Evolutionary conservation across 2,329 filamentous ascomycete species (phyloP), one percentile per base, ranked within the genome.

Genomic region (Scleromitrula shiraiana): DNA sequence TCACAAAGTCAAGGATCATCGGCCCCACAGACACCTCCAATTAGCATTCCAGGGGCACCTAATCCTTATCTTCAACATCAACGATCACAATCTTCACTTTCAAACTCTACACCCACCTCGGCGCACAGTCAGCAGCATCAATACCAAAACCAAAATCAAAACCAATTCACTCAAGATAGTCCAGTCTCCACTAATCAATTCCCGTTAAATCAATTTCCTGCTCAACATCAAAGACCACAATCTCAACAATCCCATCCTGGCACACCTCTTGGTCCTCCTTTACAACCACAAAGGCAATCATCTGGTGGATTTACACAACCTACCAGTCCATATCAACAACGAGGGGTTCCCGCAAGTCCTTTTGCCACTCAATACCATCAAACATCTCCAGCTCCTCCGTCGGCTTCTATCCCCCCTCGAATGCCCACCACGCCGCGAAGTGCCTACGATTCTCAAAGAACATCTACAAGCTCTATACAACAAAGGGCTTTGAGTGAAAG

Each of bases 91-190:
- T 82, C 78, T 19, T 67, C 73, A 5, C 75, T 81, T 47, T 81
- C 78, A 10, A 74, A 72, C 22, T 68, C 76, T 9, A 82, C 79
- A 29, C 78, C 78, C n/a, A 80, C 76, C 6, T 80, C 78, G 32
- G 74, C 77, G 14, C 77, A 80, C 39, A 76, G 74, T 58, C 77
- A 81, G 62, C 74, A 74, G 38, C 70, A 71, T 7, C 77, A 73
- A 56, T 72, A 32, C 3, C 27, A 17, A 3, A 20, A 35, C 10
- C 45, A 36, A 22, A 24, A 47, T 72, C 10, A 63, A 67, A 38
- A 47, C 46, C 68, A 73, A 23, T 77, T 74, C 53, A 64, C 61
- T 20, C 75, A 77, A 52, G 71, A 70, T 32, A 82, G 78, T 56
- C 78, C 78, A 71, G 50, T 58, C 17, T 52, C 55, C 33, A 44